Evolutionary conservation across 352 stramenopile genomes (phyloP).

Genomic region (Labyrinthula sp.): DNA sequence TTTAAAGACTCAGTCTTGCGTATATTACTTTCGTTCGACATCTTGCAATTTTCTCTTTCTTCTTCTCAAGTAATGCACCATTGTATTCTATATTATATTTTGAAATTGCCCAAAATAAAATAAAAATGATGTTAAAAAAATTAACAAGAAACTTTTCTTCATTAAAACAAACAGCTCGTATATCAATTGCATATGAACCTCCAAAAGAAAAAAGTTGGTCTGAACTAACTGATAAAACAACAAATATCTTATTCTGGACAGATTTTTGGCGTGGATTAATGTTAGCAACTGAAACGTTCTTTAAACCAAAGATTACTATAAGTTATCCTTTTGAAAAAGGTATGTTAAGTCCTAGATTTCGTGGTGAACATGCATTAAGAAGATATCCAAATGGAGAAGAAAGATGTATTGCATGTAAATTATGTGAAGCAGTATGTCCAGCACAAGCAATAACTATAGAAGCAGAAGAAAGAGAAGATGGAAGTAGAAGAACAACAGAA

Average conservation of each 20-base stretch:
- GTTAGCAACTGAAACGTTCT: constrained; percentile 31
- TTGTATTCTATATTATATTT: too few relatives aligned
- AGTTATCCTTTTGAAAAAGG: constrained; percentile 98
- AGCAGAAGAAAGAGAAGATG: constrained; percentile 82
- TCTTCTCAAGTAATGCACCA: too few relatives aligned
- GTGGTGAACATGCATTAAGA: constrained; percentile 88
- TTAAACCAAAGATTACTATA: constrained; percentile 71
- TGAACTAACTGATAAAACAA: constrained; percentile 7
- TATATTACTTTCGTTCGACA: too few relatives aligned
- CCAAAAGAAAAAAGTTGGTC: too few relatives aligned
- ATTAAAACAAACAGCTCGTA: too few relatives aligned
- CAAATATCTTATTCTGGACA: constrained; percentile 63
- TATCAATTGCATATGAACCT: too few relatives aligned
- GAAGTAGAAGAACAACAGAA: constrained; percentile 84
- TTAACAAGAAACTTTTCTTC: too few relatives aligned
- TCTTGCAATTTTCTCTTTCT: too few relatives aligned
- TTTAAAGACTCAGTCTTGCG: too few relatives aligned
- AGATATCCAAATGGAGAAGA: constrained; percentile 97
- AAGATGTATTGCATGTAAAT: constrained; percentile 98
- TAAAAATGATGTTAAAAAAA: too few relatives aligned
- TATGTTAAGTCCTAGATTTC: constrained; percentile 81
- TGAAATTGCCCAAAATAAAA: too few relatives aligned
- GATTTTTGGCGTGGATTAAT: constrained; percentile 60
- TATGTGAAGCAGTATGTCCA: constrained; percentile 97
- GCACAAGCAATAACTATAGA: constrained; percentile 99